Evolutionary conservation across 2,329 filamentous ascomycete species (phyloP).

Genomic region (Hysterium pulicare): DNA sequence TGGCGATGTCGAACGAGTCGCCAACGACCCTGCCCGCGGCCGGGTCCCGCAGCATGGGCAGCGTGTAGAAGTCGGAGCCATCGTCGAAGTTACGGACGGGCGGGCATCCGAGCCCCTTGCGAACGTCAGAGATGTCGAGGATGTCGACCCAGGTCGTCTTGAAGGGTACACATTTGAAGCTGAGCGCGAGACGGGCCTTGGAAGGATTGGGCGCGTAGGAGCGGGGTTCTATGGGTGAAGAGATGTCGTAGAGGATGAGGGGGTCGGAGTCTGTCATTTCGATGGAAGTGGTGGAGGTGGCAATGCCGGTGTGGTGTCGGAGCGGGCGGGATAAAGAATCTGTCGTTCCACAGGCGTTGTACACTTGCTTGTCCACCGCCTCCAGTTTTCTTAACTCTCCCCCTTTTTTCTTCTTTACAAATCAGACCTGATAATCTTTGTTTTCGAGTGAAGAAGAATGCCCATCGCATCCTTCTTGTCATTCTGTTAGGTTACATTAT

Average conservation of each 20-base stretch:
- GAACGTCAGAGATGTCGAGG: slow-evolving; percentile 50
- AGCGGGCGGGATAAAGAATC: not conserved
- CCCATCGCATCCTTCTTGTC: too few relatives aligned
- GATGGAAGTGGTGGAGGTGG: not conserved
- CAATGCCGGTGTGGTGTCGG: not conserved
- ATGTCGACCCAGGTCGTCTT: slow-evolving; percentile 53
- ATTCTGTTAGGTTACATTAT: too few relatives aligned
- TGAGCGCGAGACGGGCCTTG: slow-evolving; percentile 51
- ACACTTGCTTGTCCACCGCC: too few relatives aligned
- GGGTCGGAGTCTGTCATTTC: slow-evolving; percentile 22
- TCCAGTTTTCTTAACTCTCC: too few relatives aligned
- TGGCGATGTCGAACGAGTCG: slow-evolving; percentile 65
- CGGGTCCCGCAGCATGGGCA: slow-evolving; percentile 55
- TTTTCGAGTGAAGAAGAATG: too few relatives aligned
- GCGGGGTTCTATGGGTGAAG: slow-evolving; percentile 35
- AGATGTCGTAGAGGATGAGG: slow-evolving; percentile 50
- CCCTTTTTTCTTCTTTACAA: too few relatives aligned
- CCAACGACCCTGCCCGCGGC: slow-evolving; percentile 46
- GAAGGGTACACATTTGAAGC: slow-evolving; percentile 49
- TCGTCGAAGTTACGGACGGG: slow-evolving; percentile 55
- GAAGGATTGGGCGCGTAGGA: slow-evolving; percentile 50
- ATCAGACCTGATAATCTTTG: too few relatives aligned
- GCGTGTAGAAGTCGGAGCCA: slow-evolving; percentile 57
- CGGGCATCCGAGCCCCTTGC: slow-evolving; percentile 45
- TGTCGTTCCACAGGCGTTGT: too few relatives aligned